Conservation (phyloP, 495 filamentous ascomycete genomes). For the Melanomma pulvis-pyrius region DNA sequence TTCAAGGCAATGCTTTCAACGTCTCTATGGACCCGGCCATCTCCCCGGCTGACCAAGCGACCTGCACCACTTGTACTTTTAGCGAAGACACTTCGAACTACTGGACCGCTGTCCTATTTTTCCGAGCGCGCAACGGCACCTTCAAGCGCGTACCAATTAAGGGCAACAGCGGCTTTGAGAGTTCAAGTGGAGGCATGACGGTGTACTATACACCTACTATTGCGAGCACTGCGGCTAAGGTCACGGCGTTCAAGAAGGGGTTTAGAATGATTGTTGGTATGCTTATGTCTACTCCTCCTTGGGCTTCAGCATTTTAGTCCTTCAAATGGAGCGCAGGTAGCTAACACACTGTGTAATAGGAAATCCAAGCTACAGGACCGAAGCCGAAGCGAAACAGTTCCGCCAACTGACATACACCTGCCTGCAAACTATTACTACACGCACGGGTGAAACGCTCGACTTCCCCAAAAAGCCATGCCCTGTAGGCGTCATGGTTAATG, state of each 20-base stretch:
- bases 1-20: conserved; percentile 34
- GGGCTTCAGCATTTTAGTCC: too few relatives aligned
- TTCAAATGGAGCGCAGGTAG: too few relatives aligned
- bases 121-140: conserved; percentile 26
- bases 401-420: conserved; percentile 31
- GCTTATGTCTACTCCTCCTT: neutral
- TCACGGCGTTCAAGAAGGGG: conserved; percentile 28
- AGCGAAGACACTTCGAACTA: conserved; percentile 23
- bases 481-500: conserved; percentile 24
- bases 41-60: conserved; percentile 3
- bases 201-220: conserved; percentile 24
- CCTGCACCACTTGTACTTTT: conserved; percentile 31
- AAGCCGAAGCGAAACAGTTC: conserved; percentile 9
- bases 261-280: conserved; percentile 32
- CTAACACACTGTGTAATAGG: neutral
- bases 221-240: neutral
- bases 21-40: conserved; percentile 18
- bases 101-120: conserved; percentile 33
- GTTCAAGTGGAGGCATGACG: conserved; percentile 20
- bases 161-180: conserved; percentile 14
- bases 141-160: conserved; percentile 22
- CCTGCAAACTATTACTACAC: conserved; percentile 16
- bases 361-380: conserved; percentile 7
- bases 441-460: conserved; percentile 5
- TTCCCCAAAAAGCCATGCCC: conserved; percentile 26